Evolutionary conservation across 345 rosid genomes (phyloP).

Genomic region (Corymbia maculata): DNA sequence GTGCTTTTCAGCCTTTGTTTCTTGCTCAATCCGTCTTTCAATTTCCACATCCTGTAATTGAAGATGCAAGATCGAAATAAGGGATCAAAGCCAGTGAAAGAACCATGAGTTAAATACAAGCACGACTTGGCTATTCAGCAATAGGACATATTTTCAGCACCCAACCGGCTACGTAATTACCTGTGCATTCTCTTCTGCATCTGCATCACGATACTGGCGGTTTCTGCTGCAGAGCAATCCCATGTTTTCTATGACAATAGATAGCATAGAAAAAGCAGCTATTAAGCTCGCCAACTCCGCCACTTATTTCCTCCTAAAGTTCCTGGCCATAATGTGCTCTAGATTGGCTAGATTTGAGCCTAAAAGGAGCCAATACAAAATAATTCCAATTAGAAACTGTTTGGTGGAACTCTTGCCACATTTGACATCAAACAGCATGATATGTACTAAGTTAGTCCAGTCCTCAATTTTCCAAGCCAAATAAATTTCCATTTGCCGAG

Average conservation of each 20-base stretch:
- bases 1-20: conserved; percentile 90
- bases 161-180: conserved; percentile 14
- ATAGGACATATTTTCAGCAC: background rate
- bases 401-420: background rate
- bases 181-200: conserved; percentile 80
- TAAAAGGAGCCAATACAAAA: background rate
- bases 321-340: background rate
- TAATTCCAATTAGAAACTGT: background rate
- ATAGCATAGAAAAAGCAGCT: conserved; percentile 30
- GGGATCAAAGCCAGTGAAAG: background rate
- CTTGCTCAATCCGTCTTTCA: conserved; percentile 94
- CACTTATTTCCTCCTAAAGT: background rate
- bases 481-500: background rate
- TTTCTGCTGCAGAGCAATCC: conserved; percentile 88
- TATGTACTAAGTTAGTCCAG: background rate
- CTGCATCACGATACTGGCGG: conserved; percentile 45
- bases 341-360: background rate
- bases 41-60: conserved; percentile 71
- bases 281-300: conserved; percentile 12
- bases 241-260: conserved; percentile 42
- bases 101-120: background rate
- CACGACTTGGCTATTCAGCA: background rate
- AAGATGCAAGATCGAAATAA: background rate
- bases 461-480: background rate
- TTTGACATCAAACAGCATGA: background rate